Evolutionary conservation across 352 stramenopile species (phyloP).

Genomic region (Lagenidium giganteum): DNA sequence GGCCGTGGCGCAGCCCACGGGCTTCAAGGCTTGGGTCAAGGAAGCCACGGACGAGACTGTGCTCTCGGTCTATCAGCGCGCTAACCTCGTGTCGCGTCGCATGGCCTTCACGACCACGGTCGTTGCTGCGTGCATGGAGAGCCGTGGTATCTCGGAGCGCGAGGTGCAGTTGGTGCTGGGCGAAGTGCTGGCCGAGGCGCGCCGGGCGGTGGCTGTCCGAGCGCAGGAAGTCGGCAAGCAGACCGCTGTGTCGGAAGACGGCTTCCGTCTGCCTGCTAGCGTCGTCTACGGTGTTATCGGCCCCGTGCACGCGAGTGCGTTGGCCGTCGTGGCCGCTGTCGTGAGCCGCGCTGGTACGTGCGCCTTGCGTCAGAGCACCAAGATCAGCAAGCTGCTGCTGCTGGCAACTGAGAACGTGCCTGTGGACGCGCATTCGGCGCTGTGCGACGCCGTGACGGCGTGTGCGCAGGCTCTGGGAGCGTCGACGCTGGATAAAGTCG

Average conservation of each 20-base stretch:
- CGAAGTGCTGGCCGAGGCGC: constrained; percentile 48
- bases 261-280: constrained; percentile 58
- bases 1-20: constrained; percentile 20
- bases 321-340: constrained; percentile 29
- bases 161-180: constrained; percentile 62
- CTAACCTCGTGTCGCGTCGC: constrained; percentile 30
- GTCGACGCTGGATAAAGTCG: constrained; percentile 69
- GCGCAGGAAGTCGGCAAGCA: constrained; percentile 78
- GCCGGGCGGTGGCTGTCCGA: constrained; percentile 53
- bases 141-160: constrained; percentile 57
- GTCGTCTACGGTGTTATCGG: constrained; percentile 69
- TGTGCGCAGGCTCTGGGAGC: constrained; percentile 56
- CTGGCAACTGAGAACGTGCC: constrained; percentile 45
- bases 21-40: constrained; percentile 62
- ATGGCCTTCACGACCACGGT: constrained; percentile 31
- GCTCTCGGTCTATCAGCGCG: constrained; percentile 55
- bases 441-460: constrained; percentile 39
- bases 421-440: constrained; percentile 25
- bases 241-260: constrained; percentile 74
- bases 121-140: constrained; percentile 40
- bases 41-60: constrained; percentile 25
- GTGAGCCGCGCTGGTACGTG: constrained; percentile 52
- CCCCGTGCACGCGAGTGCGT: constrained; percentile 40
- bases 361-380: constrained; percentile 57
- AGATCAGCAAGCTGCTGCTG: constrained; percentile 56